Base-by-base conservation (phyloP, 2,329 filamentous ascomycete species). In the Epichloe aotearoae region DNA sequence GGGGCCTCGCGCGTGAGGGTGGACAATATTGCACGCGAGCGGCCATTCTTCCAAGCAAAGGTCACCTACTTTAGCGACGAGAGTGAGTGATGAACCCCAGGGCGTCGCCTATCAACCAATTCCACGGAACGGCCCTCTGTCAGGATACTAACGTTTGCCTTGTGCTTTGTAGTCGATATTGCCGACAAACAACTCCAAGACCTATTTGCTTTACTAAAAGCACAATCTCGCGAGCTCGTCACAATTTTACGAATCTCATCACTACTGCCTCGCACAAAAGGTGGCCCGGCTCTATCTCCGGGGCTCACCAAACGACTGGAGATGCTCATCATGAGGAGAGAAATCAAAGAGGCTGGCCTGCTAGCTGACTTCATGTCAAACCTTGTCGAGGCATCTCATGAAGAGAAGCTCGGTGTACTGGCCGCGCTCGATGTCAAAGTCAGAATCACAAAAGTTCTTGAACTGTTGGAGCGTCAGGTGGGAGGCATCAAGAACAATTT, bases 331-430 rank as follows among this genome's bases (percentile, higher is more conserved):
- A 77, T 82, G 34, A 82, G 84, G 64, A 94, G 93, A 63, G 83
- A 88, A 53, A 66, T 93, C 47, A 74, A 80, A 41, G 89, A 97
- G 58, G 90, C 90, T 1, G 91, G 91, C 2, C 72, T 82, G 8
- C 75, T 98, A 10, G 91, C 93, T 6, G 93, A 98, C 65, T 97
- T 97, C 64, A 96, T 98, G 88, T 84, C 88, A 39, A 95, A 95
- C 63, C 79, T 97, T 23, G 80, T 95, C 3, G 88, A 95, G 55
- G 83, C 86, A 47, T 85, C 82, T 10, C 86, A 94, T 56, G 88
- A 95, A 65, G 93, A 98, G 63, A 96, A 95, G 66, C 75, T 98
- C 50, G 81, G 86, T 51, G 80, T 98, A 15, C 73, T 98, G 37
- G 80, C 88, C n/a, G 82, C 89, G 1, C 69, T 94, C 5, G 82